Conservation (phyloP, 208 protist species). For the Trypanosoma scelopori region DNA sequence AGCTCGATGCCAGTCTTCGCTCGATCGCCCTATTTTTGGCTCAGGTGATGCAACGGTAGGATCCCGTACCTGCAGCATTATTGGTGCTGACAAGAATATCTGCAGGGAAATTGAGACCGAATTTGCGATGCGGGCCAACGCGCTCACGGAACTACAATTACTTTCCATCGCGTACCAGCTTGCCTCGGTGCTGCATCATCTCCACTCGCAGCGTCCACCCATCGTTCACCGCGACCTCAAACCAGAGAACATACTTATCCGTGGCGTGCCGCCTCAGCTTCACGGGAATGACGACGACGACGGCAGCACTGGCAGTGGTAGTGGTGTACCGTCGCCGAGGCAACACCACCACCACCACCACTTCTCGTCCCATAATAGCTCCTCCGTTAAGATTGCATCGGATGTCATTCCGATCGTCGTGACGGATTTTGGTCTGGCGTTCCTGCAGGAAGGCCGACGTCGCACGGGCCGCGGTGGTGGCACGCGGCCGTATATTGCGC, state of each 20-base stretch:
- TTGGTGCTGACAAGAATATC: neutral
- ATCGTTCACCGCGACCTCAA: slow-evolving; percentile 73
- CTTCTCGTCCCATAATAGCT: neutral
- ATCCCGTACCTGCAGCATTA: neutral
- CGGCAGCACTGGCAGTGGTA: neutral
- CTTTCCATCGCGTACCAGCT: slow-evolving; percentile 83
- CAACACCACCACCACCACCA: neutral
- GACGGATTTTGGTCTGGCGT: slow-evolving; percentile 84
- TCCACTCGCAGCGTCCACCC: slow-evolving; percentile 64
- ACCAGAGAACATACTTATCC: slow-evolving; percentile 81
- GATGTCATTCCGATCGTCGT: slow-evolving; percentile 75
- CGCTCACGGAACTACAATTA: slow-evolving; percentile 69
- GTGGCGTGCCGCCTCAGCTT: slow-evolving; percentile 16
- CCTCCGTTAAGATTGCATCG: slow-evolving; percentile 25
- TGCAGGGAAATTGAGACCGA: slow-evolving; percentile 7
- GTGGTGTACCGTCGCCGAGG: neutral
- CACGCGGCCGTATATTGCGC: slow-evolving; percentile 84
- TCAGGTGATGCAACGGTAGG: slow-evolving; percentile 3
- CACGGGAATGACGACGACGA: neutral
- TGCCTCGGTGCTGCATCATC: slow-evolving; percentile 58
- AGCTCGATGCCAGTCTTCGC: neutral
- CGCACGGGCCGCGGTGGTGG: slow-evolving; percentile 44
- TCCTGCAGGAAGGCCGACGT: slow-evolving; percentile 40
- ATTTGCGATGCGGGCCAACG: slow-evolving; percentile 37
- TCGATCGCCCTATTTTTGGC: neutral